Conservation (phyloP, 2,329 filamentous ascomycete species). For the Aspergillus tanneri region DNA sequence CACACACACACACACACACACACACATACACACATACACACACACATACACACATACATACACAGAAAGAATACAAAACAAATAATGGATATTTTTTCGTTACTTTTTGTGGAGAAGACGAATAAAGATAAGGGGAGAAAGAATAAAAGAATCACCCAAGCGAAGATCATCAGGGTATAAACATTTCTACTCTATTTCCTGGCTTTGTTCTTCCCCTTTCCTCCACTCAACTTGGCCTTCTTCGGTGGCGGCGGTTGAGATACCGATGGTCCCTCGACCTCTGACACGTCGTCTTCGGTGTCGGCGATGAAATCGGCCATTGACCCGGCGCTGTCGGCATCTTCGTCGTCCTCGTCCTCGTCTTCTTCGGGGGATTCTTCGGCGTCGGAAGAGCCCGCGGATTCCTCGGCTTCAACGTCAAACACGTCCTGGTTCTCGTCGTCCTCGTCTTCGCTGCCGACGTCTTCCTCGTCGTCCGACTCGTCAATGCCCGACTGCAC, state of each 20-base stretch:
- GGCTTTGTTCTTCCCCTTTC: conserved; percentile 36
- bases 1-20: too few species aligned
- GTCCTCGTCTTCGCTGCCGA: conserved; percentile 57
- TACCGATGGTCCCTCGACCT: conserved; percentile 24
- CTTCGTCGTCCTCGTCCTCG: conserved; percentile 62
- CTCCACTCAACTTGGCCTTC: conserved; percentile 34
- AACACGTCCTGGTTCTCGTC: conserved; percentile 43
- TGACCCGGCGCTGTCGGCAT: conserved; percentile 58
- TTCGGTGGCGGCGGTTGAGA: conserved; percentile 34
- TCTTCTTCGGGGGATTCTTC: conserved; percentile 59
- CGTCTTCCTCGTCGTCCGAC: conserved; percentile 52
- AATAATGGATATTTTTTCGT: background rate
- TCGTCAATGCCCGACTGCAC: conserved; percentile 38
- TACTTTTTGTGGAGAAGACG: conserved; percentile 1
- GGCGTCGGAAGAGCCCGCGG: conserved; percentile 42
- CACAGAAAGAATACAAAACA: background rate
- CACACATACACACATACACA: too few species aligned
- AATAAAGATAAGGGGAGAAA: conserved; percentile 7
- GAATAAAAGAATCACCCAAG: conserved; percentile 8
- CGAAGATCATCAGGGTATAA: conserved; percentile 25
- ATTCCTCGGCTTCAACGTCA: conserved; percentile 47
- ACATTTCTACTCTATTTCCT: conserved; percentile 31
- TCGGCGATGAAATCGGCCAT: conserved; percentile 50
- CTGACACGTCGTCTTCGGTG: conserved; percentile 45
- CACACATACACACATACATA: background rate